phyloP scores from a whole-genome alignment of 2,329 filamentous ascomycete species.

The Exutisphaerella laricina region DNA sequence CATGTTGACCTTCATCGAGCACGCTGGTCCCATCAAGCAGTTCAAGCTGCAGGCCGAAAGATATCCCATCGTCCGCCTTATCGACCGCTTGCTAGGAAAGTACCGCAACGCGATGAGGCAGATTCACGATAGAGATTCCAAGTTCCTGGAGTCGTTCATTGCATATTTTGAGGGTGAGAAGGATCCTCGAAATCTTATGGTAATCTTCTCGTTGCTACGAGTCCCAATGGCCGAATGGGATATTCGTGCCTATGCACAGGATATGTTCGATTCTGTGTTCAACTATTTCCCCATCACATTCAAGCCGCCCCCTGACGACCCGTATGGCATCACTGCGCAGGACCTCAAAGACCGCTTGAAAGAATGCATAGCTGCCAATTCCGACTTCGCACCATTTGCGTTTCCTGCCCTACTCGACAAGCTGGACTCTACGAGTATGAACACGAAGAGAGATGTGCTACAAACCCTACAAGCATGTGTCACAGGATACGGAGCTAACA shows the following conservation, averaged over 20 bases:
- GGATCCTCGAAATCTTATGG: slow-evolving; percentile 64
- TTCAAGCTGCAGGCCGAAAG: slow-evolving; percentile 57
- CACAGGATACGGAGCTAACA: slow-evolving; percentile 53
- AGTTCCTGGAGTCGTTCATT: slow-evolving; percentile 57
- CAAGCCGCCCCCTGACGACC: slow-evolving; percentile 62
- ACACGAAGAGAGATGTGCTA: slow-evolving; percentile 63
- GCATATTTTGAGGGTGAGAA: slow-evolving; percentile 64
- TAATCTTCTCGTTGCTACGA: slow-evolving; percentile 62
- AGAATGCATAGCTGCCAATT: slow-evolving; percentile 58
- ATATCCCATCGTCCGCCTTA: slow-evolving; percentile 56
- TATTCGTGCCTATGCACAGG: slow-evolving; percentile 54
- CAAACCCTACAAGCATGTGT: slow-evolving; percentile 58
- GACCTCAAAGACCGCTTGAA: slow-evolving; percentile 60
- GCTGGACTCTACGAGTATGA: slow-evolving; percentile 62
- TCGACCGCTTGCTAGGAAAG: slow-evolving; percentile 57
- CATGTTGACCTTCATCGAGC: slow-evolving; percentile 45
- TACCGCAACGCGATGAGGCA: slow-evolving; percentile 53
- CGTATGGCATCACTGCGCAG: slow-evolving; percentile 64
- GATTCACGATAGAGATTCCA: slow-evolving; percentile 48
- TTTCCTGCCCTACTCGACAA: slow-evolving; percentile 65
- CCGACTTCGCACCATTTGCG: slow-evolving; percentile 59
- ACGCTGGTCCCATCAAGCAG: slow-evolving; percentile 54
- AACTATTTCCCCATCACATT: slow-evolving; percentile 71
- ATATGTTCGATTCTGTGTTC: slow-evolving; percentile 63
- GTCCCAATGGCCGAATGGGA: slow-evolving; percentile 65